Conservation (phyloP, 495 filamentous ascomycete genomes). For the Hypoxylon lenormandii region DNA sequence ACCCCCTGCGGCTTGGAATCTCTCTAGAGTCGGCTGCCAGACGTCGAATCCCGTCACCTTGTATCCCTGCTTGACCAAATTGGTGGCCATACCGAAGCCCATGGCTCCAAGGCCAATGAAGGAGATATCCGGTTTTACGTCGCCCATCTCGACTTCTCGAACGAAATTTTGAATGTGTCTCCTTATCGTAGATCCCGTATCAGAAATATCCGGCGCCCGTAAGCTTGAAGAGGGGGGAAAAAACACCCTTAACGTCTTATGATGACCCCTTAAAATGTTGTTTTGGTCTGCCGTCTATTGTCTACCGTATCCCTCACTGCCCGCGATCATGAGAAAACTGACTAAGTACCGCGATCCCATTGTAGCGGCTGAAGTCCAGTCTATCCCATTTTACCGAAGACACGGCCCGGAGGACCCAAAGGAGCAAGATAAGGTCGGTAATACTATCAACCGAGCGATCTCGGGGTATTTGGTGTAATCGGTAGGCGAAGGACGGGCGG, state of each 20-base stretch:
- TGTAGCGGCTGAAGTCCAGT: slow-evolving; percentile 34
- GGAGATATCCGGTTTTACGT: slow-evolving; percentile 67
- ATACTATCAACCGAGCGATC: slow-evolving; percentile 18
- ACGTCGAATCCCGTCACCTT: slow-evolving; percentile 80
- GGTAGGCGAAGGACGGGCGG: neutral
- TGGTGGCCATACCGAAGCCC: slow-evolving; percentile 87
- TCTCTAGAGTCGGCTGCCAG: slow-evolving; percentile 76
- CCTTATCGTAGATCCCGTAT: neutral
- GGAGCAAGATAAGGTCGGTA: neutral
- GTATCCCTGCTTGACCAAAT: slow-evolving; percentile 77
- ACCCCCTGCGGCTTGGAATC: slow-evolving; percentile 75
- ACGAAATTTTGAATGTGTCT: neutral
- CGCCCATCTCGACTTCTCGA: slow-evolving; percentile 43
- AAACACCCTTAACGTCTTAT: neutral
- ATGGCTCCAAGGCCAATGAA: slow-evolving; percentile 90
- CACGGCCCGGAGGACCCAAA: neutral
- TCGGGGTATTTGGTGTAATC: neutral
- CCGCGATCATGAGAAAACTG: slow-evolving; percentile 8
- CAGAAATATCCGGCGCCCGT: neutral
- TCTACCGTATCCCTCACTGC: slow-evolving; percentile 20
- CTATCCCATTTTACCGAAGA: slow-evolving; percentile 18
- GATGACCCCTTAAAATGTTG: neutral
- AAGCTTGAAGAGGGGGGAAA: neutral
- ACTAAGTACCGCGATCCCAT: neutral
- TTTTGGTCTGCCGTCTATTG: neutral